These are phyloP conservation scores for Candida gigantensis DNA, from an alignment of 1,139 yeast genomes.

Conservation along the genomic window DNA sequence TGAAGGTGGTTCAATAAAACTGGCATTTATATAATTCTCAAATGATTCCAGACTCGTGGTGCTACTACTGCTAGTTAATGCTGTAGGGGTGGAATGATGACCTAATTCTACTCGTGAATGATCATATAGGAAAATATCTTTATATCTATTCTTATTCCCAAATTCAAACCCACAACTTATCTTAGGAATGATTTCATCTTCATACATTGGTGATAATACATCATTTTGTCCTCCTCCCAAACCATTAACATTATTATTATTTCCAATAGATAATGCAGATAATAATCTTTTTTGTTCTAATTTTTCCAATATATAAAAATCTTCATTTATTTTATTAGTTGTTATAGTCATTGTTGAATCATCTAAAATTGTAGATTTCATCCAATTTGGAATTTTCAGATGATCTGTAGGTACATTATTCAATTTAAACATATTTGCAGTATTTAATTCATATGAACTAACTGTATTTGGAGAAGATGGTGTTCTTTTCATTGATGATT, in stretches of 20 bases:
- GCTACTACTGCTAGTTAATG: too few species aligned
- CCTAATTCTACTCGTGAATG: conserved; percentile 62
- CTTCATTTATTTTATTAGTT: conserved; percentile 24
- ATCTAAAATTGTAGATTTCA: conserved; percentile 12
- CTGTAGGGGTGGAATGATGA: too few species aligned
- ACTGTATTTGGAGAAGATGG: neutral
- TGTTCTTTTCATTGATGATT: conserved; percentile 2
- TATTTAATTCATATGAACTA: neutral
- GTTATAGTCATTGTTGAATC: conserved; percentile 12
- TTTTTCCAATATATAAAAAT: conserved; percentile 29
- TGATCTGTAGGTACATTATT: conserved; percentile 12
- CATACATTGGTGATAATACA: conserved; percentile 10
- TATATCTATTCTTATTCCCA: conserved; percentile 59
- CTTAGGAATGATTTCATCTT: conserved; percentile 19
- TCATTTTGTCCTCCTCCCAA: neutral
- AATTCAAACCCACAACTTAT: conserved; percentile 64
- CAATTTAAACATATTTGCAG: conserved; percentile 12
- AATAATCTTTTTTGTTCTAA: conserved; percentile 34
- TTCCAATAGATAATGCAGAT: conserved; percentile 24
- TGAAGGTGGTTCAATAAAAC: conserved; percentile 40
- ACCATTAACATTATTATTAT: neutral
- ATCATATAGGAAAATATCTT: conserved; percentile 49
- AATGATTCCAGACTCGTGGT: too few species aligned
- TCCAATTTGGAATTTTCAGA: conserved; percentile 20
- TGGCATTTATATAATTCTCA: conserved; percentile 56